These are phyloP conservation scores for Flaveria ramosissima DNA, from an alignment of 129 eudicot genomes.

Conservation along the genomic window DNA sequence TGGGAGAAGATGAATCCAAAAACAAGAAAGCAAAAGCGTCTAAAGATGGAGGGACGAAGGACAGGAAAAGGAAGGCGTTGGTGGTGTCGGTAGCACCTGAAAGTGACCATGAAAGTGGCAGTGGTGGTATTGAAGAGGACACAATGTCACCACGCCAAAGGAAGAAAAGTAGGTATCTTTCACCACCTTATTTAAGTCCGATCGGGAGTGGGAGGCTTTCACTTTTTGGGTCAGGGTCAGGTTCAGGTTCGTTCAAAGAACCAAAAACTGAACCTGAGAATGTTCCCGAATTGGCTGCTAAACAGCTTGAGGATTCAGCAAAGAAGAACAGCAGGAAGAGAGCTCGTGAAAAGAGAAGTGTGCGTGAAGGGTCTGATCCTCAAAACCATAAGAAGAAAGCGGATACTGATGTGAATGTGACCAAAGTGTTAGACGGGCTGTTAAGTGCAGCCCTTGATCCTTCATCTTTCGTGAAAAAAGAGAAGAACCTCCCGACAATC, in stretches of 20 bases:
- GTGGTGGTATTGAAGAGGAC: constrained; percentile 33
- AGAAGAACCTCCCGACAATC: constrained; percentile 35
- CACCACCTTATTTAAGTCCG: constrained; percentile 59
- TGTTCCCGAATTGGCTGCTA: constrained; percentile 37
- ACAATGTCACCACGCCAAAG: constrained; percentile 41
- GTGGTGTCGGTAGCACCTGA: constrained; percentile 24
- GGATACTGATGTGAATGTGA: constrained; percentile 27
- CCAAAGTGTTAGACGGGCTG: constrained; percentile 40
- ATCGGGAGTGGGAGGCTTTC: constrained; percentile 17
- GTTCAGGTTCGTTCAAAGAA: constrained; percentile 36
- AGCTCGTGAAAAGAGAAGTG: constrained; percentile 21
- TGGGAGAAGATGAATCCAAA: constrained; percentile 37
- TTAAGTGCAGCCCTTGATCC: constrained; percentile 53
- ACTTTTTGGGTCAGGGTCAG: constrained; percentile 6
- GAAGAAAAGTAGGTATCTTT: constrained; percentile 65
- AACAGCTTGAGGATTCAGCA: constrained; percentile 30
- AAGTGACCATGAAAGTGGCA: constrained; percentile 33
- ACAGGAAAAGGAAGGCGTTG: constrained; percentile 35
- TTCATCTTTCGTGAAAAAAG: constrained; percentile 21
- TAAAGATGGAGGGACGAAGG: constrained; percentile 28
- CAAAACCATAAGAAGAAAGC: constrained; percentile 22
- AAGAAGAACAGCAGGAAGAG: constrained; percentile 25
- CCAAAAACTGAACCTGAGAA: constrained; percentile 43
- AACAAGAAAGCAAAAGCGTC: constrained; percentile 25
- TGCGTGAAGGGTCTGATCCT: constrained; percentile 15